Evolutionary conservation across 164 flowering plant genomes (phyloP).

Genomic region (Chimonanthus praecox): DNA sequence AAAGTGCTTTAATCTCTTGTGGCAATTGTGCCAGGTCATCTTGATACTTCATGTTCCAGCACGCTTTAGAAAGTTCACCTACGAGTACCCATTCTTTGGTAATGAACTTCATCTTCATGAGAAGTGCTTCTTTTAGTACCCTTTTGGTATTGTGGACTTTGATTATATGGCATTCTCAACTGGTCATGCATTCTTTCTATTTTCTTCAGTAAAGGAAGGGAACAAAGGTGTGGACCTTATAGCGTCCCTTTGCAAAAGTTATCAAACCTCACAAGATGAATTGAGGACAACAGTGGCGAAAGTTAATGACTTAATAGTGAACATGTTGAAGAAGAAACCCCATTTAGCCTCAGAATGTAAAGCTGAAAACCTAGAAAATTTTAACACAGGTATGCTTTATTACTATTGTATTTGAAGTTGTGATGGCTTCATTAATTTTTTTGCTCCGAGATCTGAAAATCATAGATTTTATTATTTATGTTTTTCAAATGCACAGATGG

Average conservation of each 20-base stretch:
- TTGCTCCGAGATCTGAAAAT: too few species aligned
- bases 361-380: slow-evolving; percentile 44
- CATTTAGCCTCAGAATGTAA: slow-evolving; percentile 56
- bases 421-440: not conserved
- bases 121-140: not conserved
- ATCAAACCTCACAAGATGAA: slow-evolving; percentile 88
- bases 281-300: slow-evolving; percentile 64
- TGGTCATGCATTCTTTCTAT: slow-evolving; percentile 1
- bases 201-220: slow-evolving; percentile 50
- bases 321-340: slow-evolving; percentile 63
- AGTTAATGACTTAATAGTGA: slow-evolving; percentile 57
- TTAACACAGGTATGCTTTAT: slow-evolving; percentile 49
- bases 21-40: slow-evolving; percentile 55
- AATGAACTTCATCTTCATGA: slow-evolving; percentile 18
- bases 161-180: not conserved
- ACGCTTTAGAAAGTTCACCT: slow-evolving; percentile 59
- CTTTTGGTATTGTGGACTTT: not conserved
- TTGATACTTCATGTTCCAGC: slow-evolving; percentile 81
- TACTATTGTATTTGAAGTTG: not conserved
- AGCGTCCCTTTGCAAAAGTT: slow-evolving; percentile 76
- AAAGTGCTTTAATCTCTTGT: slow-evolving; percentile 6
- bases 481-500: slow-evolving; percentile 48
- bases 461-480: too few species aligned
- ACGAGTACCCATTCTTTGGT: slow-evolving; percentile 65
- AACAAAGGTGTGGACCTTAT: slow-evolving; percentile 66